Percentiles rank a stretch among this genome's conserved stretches.
Conservation (phyloP, 768 basidiomycete genomes). For the Neoboletus magnificus region DNA sequence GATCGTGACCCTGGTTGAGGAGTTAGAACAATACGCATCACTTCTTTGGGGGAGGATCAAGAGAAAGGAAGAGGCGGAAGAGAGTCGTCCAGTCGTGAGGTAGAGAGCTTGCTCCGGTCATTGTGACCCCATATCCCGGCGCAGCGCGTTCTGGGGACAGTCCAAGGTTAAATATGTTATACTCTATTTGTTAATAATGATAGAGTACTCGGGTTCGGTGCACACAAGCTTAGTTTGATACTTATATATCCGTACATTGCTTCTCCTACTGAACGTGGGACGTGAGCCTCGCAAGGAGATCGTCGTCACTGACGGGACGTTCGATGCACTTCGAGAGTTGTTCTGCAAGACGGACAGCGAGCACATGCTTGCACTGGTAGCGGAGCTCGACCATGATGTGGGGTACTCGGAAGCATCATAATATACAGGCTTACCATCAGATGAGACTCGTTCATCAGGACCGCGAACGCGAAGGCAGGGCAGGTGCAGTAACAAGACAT, state of each 20-base stretch:
- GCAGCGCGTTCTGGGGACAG: slow-evolving; percentile 7
- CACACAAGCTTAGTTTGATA: slow-evolving; percentile 16
- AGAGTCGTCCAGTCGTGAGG: not conserved
- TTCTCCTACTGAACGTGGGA: slow-evolving; percentile 7
- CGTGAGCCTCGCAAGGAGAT: slow-evolving; percentile 39
- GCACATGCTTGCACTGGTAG: slow-evolving; percentile 72
- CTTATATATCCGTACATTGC: slow-evolving; percentile 8
- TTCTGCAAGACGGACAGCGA: slow-evolving; percentile 62
- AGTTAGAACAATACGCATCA: slow-evolving; percentile 56
- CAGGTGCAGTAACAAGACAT: slow-evolving; percentile 66
- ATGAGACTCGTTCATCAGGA: slow-evolving; percentile 57
- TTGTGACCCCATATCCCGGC: slow-evolving; percentile 1
- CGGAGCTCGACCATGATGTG: slow-evolving; percentile 2
- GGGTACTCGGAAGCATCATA: not conserved
- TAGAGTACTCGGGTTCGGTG: slow-evolving; percentile 12
- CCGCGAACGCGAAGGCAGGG: slow-evolving; percentile 65
- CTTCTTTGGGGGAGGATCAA: slow-evolving; percentile 56
- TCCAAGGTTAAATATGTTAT: slow-evolving; percentile 18
- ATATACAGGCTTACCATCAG: slow-evolving; percentile 50
- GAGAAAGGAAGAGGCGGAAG: slow-evolving; percentile 28
- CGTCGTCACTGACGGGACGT: slow-evolving; percentile 43
- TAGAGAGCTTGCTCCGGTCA: slow-evolving; percentile 10
- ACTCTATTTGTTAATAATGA: slow-evolving; percentile 25
- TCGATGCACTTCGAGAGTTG: slow-evolving; percentile 51
- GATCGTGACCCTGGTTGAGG: slow-evolving; percentile 46